Conservation (phyloP, 345 rosid genomes). For the Camelina neglecta region DNA sequence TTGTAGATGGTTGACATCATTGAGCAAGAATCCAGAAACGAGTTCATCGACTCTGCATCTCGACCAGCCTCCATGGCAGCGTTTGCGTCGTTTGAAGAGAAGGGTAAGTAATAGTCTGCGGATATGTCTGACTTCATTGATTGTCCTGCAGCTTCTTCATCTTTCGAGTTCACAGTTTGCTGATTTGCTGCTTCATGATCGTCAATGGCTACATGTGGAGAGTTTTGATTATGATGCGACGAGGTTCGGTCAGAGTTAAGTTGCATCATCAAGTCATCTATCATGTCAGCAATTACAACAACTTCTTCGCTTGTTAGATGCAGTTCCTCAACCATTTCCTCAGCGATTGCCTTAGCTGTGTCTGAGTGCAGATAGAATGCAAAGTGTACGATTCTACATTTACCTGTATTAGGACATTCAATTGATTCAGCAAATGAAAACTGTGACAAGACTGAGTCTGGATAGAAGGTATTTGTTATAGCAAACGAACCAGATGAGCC, state of each 20-base stretch:
- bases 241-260: conserved; percentile 51
- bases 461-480: background rate
- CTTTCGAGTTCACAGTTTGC: conserved; percentile 31
- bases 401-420: conserved; percentile 31
- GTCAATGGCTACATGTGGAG: conserved; percentile 11
- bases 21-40: conserved; percentile 52
- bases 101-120: conserved; percentile 53
- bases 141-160: conserved; percentile 40
- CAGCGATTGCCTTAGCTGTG: conserved; percentile 69
- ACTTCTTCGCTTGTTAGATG: conserved; percentile 67
- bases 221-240: conserved; percentile 41
- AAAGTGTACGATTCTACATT: conserved; percentile 70
- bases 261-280: conserved; percentile 63
- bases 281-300: conserved; percentile 71
- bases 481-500: conserved; percentile 56
- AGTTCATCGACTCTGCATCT: conserved; percentile 43
- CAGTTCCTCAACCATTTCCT: conserved; percentile 91
- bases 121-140: conserved; percentile 58
- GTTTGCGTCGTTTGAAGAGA: conserved; percentile 38
- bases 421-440: conserved; percentile 24
- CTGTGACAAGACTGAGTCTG: background rate
- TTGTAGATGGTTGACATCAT: conserved; percentile 49
- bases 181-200: conserved; percentile 41
- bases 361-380: conserved; percentile 71
- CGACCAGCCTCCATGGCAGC: conserved; percentile 39